These are phyloP conservation scores for Ustilago esculenta DNA, from an alignment of 1,284 basidiomycete species.

Conservation along the genomic window DNA sequence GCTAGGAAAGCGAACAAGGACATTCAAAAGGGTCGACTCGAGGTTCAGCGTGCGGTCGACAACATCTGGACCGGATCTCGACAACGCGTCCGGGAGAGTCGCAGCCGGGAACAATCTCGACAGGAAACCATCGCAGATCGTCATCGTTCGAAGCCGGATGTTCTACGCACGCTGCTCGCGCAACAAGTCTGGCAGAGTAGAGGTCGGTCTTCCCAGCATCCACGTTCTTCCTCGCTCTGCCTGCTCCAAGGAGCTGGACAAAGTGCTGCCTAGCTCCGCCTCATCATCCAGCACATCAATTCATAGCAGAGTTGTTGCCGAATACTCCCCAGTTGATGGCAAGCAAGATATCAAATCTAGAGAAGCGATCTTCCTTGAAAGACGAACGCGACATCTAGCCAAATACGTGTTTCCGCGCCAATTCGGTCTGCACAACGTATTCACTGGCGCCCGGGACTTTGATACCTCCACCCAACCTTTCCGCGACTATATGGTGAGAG, in stretches of 20 bases:
- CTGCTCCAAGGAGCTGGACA: slow-evolving; percentile 28
- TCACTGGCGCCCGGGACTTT: slow-evolving; percentile 61
- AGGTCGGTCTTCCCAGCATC: slow-evolving; percentile 75
- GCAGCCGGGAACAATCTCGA: neutral
- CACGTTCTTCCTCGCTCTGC: slow-evolving; percentile 61
- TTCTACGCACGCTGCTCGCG: slow-evolving; percentile 77
- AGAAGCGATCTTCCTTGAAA: slow-evolving; percentile 27
- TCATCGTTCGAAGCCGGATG: slow-evolving; percentile 73
- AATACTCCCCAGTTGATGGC: neutral
- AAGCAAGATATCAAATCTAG: neutral
- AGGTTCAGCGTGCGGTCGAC: slow-evolving; percentile 12
- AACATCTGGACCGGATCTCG: slow-evolving; percentile 9
- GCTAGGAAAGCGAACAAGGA: slow-evolving; percentile 8
- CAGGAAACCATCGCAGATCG: slow-evolving; percentile 70
- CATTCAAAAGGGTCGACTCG: slow-evolving; percentile 18
- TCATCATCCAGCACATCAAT: neutral
- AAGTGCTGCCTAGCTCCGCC: slow-evolving; percentile 19
- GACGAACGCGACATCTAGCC: slow-evolving; percentile 73
- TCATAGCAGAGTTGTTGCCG: neutral
- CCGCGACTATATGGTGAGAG: slow-evolving; percentile 74
- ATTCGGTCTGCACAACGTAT: slow-evolving; percentile 76
- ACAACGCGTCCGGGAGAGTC: neutral
- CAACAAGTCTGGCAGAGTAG: slow-evolving; percentile 69
- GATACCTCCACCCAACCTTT: slow-evolving; percentile 63
- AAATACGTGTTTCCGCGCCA: slow-evolving; percentile 87